A percentile compares a stretch with the other conserved stretches of the same genome.
Evolutionary conservation across 169 alveolate species (phyloP).

Genomic region (Eimeria necatrix): DNA sequence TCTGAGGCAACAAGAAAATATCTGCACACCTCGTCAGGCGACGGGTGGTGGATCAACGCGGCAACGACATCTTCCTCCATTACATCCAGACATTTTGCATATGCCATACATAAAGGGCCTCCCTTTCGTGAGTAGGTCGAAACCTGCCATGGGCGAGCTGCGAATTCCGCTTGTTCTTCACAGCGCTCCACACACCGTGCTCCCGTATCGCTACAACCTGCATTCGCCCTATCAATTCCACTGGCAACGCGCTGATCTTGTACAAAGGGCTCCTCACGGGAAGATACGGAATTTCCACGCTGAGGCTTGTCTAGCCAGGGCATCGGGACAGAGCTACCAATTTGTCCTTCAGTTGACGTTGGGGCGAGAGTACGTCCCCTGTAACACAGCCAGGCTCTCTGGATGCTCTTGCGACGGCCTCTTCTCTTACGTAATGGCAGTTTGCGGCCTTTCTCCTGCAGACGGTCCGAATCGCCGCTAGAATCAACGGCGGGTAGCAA

Average conservation of each 20-base stretch:
- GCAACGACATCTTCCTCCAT: slow-evolving; percentile 62
- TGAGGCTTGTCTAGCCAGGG: slow-evolving; percentile 70
- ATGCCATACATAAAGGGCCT: slow-evolving; percentile 59
- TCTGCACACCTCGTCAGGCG: slow-evolving; percentile 49
- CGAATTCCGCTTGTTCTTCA: slow-evolving; percentile 12
- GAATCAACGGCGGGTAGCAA: background rate
- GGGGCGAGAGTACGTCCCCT: slow-evolving; percentile 48
- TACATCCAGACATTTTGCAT: background rate
- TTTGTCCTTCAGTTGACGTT: slow-evolving; percentile 16
- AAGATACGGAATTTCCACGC: background rate
- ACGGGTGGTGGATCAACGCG: slow-evolving; percentile 58
- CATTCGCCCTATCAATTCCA: background rate
- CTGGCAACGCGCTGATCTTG: background rate
- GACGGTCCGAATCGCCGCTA: background rate
- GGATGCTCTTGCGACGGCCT: background rate
- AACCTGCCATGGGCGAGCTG: slow-evolving; percentile 46
- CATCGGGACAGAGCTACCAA: slow-evolving; percentile 34
- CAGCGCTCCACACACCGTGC: background rate
- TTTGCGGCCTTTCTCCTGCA: background rate
- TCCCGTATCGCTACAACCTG: background rate
- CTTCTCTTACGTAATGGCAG: background rate
- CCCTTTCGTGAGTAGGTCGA: slow-evolving; percentile 6
- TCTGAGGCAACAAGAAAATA: too few species aligned
- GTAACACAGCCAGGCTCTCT: slow-evolving; percentile 39
- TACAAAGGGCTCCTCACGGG: background rate